Conservation (phyloP, 257 asterid genomes). For the Fraxinus pennsylvanica region DNA sequence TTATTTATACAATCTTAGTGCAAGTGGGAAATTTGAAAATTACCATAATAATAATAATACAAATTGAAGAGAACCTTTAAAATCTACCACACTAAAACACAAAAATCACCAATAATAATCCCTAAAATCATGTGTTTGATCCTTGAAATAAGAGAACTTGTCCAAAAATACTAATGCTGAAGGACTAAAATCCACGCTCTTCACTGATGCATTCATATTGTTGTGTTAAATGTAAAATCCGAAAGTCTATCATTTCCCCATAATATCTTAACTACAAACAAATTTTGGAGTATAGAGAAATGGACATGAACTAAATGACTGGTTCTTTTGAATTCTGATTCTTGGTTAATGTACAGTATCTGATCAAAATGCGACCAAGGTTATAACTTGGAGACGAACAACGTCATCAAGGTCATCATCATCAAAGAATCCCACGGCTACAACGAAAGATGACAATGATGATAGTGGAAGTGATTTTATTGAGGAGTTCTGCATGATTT, state of each 20-base stretch:
- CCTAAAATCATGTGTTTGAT: too few relatives aligned
- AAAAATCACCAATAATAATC: background rate
- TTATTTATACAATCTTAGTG: too few relatives aligned
- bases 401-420: constrained; percentile 92
- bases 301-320: background rate
- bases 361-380: constrained; percentile 64
- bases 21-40: too few relatives aligned
- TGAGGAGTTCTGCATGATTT: constrained; percentile 92
- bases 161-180: background rate
- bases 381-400: constrained; percentile 90
- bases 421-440: constrained; percentile 80
- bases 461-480: constrained; percentile 87
- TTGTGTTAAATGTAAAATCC: background rate
- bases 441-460: constrained; percentile 71
- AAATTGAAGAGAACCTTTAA: background rate
- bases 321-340: constrained; percentile 7
- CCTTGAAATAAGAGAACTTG: too few relatives aligned
- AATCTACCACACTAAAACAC: background rate
- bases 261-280: background rate
- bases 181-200: background rate
- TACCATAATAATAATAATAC: background rate
- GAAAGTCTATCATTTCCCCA: background rate
- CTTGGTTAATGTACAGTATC: constrained; percentile 31
- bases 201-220: background rate
- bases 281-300: background rate